Evolutionary conservation across 306 rosid genomes (phyloP).

Genomic region (Oxytropis ochrocephala): DNA sequence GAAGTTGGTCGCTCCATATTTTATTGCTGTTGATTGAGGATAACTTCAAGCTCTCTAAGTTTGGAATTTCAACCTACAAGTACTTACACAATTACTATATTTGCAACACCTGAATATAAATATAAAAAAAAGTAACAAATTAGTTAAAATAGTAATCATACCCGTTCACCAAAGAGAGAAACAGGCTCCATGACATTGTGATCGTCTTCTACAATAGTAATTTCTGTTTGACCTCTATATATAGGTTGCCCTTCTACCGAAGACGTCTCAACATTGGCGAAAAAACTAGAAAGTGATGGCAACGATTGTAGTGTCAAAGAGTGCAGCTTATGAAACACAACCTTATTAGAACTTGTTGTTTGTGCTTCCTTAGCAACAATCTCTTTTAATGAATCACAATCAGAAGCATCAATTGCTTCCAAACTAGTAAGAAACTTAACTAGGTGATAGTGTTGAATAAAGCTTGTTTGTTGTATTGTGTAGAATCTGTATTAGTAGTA

Average conservation of each 20-base stretch:
- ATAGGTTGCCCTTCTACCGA: not conserved
- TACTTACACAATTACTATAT: too few species aligned
- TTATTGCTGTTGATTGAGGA: not conserved
- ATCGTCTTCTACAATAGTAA: not conserved
- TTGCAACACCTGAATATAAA: too few species aligned
- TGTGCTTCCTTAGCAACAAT: not conserved
- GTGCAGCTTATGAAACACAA: not conserved
- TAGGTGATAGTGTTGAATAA: not conserved
- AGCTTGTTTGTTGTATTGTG: too few species aligned
- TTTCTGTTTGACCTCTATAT: not conserved
- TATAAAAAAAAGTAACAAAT: not conserved
- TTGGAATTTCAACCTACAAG: slow-evolving; percentile 10
- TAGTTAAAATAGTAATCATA: not conserved
- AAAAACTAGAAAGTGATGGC: not conserved
- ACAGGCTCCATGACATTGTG: too few species aligned
- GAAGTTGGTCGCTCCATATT: slow-evolving; percentile 1
- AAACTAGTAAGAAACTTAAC: slow-evolving; percentile 3
- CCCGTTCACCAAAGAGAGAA: not conserved
- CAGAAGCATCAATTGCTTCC: slow-evolving; percentile 20
- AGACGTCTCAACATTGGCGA: not conserved
- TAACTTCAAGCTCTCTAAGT: slow-evolving; percentile 12
- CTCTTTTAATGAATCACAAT: slow-evolving; percentile 2
- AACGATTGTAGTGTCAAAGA: not conserved
- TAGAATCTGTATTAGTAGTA: too few species aligned
- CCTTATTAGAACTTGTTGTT: not conserved